Conservation (phyloP, 176 grass and related monocot species). For the Avena atlantica region DNA sequence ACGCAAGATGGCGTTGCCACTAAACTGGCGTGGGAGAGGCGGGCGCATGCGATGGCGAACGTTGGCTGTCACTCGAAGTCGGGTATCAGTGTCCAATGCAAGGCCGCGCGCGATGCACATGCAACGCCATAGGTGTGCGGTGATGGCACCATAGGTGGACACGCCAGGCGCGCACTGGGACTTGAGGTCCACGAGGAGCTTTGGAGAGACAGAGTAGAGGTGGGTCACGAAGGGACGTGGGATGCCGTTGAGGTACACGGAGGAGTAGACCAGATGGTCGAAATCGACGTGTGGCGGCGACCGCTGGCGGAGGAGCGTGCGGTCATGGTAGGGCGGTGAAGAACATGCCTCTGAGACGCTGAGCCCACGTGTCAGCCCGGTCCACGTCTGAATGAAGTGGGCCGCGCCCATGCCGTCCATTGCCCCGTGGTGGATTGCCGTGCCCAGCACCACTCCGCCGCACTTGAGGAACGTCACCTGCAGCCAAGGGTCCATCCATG, state of each 20-base stretch:
- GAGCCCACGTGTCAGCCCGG: constrained; percentile 35
- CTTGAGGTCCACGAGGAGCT: too few relatives aligned
- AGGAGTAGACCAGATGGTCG: constrained; percentile 53
- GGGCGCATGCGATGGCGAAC: too few relatives aligned
- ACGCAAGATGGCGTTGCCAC: too few relatives aligned
- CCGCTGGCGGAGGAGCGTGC: constrained; percentile 49
- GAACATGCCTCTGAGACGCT: not conserved
- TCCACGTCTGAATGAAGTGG: constrained; percentile 59
- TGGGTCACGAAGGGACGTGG: constrained; percentile 35
- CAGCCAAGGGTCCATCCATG: not conserved
- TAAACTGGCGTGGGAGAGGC: too few relatives aligned
- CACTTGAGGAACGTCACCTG: constrained; percentile 65
- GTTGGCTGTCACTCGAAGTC: too few relatives aligned
- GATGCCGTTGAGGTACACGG: not conserved
- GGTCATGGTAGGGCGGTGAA: constrained; percentile 46
- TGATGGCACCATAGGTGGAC: too few relatives aligned
- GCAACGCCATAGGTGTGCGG: too few relatives aligned
- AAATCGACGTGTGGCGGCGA: constrained; percentile 37
- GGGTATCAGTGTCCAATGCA: too few relatives aligned
- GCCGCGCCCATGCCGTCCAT: constrained; percentile 44
- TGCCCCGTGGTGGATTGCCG: constrained; percentile 55
- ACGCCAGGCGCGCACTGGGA: too few relatives aligned
- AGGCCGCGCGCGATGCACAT: too few relatives aligned
- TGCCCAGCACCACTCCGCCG: constrained; percentile 53
- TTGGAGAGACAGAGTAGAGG: too few relatives aligned